A percentile compares a stretch with the other conserved stretches of the same genome.
Evolutionary conservation across 371 early-diverging fungal genomes (phyloP).

Genomic region (Quaeritorhiza haematococci): DNA sequence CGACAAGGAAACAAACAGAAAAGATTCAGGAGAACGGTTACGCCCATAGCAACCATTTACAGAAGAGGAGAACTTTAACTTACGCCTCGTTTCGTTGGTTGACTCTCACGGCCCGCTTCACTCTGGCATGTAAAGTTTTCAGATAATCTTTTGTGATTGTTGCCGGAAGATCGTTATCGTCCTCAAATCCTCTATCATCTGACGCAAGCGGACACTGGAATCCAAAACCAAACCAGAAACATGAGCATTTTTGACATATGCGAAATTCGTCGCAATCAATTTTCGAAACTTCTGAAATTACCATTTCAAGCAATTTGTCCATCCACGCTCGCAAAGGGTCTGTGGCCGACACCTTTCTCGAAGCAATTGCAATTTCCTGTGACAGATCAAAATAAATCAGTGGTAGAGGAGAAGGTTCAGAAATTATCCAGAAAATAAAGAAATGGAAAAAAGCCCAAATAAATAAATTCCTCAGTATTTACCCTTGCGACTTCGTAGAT

Average conservation of each 20-base stretch:
- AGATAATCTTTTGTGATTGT: conserved; percentile 17
- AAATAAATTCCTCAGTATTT: conserved; percentile 4
- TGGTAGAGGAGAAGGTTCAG: not conserved
- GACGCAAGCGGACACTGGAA: conserved; percentile 17
- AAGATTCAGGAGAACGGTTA: not conserved
- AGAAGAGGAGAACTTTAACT: conserved; percentile 16
- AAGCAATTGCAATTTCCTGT: conserved; percentile 34
- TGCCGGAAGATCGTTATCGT: conserved; percentile 15
- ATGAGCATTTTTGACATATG: too few species aligned
- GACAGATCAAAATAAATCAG: too few species aligned
- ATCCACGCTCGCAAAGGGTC: conserved; percentile 51
- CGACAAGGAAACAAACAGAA: not conserved
- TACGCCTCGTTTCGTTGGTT: conserved; percentile 63
- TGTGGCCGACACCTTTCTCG: conserved; percentile 35
- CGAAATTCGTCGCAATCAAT: too few species aligned
- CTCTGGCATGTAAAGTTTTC: conserved; percentile 25
- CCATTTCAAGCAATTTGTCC: conserved; percentile 43
- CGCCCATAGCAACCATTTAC: too few species aligned
- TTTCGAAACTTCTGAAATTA: conserved; percentile 2
- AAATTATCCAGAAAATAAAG: not conserved
- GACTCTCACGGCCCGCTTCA: conserved; percentile 55
- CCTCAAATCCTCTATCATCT: conserved; percentile 18
- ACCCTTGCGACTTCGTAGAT: conserved; percentile 64
- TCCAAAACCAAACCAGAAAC: too few species aligned
- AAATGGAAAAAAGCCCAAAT: too few species aligned